A percentile compares a stretch with the other conserved stretches of the same genome.
Evolutionary conservation across 2,329 filamentous ascomycete genomes (phyloP).

Genomic region (Diaporthe sp.): DNA sequence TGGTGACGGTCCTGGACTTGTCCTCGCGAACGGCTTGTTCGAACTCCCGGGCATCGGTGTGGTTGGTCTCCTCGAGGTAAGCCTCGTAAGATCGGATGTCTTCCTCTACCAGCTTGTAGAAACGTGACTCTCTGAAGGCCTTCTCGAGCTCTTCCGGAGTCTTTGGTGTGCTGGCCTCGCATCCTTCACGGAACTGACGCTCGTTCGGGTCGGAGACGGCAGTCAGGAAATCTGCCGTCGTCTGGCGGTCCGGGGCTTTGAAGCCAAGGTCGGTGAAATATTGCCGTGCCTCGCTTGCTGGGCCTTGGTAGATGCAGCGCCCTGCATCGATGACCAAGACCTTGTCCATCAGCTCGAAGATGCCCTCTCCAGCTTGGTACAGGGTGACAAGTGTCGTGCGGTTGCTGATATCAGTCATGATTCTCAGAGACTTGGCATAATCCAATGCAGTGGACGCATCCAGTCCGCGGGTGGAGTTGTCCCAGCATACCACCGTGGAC

Average conservation of each 20-base stretch:
- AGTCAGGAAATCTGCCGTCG: constrained; percentile 84
- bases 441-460: constrained; percentile 77
- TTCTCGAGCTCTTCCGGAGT: constrained; percentile 76
- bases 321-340: constrained; percentile 78
- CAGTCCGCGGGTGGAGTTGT: constrained; percentile 76
- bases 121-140: constrained; percentile 74
- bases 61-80: constrained; percentile 64
- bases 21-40: constrained; percentile 74
- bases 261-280: constrained; percentile 80
- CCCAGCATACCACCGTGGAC: constrained; percentile 80
- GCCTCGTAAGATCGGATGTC: constrained; percentile 65
- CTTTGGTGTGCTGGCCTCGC: constrained; percentile 76
- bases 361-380: constrained; percentile 74
- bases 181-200: constrained; percentile 76
- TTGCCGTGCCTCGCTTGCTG: constrained; percentile 70
- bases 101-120: constrained; percentile 68
- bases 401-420: constrained; percentile 76
- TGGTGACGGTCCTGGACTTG: constrained; percentile 77
- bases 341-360: constrained; percentile 77
- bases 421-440: constrained; percentile 74
- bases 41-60: constrained; percentile 74
- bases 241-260: constrained; percentile 69
- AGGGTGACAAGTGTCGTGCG: constrained; percentile 73
- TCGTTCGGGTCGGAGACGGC: constrained; percentile 82
- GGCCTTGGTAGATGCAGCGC: constrained; percentile 77